phyloP scores from a whole-genome alignment of 371 early-diverging fungal species.

The Dinochytrium kinnereticum region DNA sequence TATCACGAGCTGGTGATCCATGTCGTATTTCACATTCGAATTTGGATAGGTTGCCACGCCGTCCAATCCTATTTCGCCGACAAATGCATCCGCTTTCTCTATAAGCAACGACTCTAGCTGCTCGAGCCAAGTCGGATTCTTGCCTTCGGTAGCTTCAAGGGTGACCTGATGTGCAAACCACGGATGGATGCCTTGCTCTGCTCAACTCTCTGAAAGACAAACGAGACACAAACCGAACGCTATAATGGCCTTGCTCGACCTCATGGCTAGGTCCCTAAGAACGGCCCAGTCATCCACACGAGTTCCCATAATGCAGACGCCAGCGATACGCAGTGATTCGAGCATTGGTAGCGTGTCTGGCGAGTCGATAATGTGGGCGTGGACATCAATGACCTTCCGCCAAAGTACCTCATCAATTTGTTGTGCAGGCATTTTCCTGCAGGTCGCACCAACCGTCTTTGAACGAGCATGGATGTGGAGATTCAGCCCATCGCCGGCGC shows the following conservation, averaged over 20 bases:
- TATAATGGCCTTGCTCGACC: slow-evolving; percentile 28
- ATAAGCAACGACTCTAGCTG: background rate
- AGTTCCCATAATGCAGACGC: slow-evolving; percentile 44
- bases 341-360: slow-evolving; percentile 37
- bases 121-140: background rate
- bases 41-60: slow-evolving; percentile 59
- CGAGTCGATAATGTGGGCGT: slow-evolving; percentile 59
- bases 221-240: slow-evolving; percentile 36
- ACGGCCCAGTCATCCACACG: slow-evolving; percentile 32
- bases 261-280: slow-evolving; percentile 9
- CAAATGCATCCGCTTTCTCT: slow-evolving; percentile 59
- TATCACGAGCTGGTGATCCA: slow-evolving; percentile 70
- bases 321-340: slow-evolving; percentile 1
- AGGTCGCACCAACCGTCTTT: background rate
- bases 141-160: background rate
- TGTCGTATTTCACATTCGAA: slow-evolving; percentile 54
- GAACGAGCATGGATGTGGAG: background rate
- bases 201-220: background rate
- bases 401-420: background rate
- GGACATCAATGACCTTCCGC: slow-evolving; percentile 47
- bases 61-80: slow-evolving; percentile 91
- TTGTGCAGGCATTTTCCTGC: background rate
- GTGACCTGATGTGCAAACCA: slow-evolving; percentile 62
- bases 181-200: slow-evolving; percentile 59
- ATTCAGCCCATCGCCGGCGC: background rate